phyloP scores from a whole-genome alignment of 1,284 basidiomycete species.

The Ustilago nuda region DNA sequence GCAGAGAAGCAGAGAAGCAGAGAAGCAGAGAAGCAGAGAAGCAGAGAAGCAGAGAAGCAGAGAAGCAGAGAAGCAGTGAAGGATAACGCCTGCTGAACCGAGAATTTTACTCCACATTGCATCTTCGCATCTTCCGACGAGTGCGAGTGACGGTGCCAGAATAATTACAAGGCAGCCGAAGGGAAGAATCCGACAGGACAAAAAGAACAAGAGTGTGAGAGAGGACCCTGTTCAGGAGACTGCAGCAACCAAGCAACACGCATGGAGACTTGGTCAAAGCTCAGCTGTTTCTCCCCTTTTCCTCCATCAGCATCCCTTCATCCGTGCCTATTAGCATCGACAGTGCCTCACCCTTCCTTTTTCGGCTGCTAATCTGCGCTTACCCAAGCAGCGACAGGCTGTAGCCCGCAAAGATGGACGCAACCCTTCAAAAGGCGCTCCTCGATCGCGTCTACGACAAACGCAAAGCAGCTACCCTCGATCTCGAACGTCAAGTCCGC shows the following conservation, averaged over 20 bases:
- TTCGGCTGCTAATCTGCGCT: background rate
- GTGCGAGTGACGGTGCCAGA: background rate
- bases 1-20: too few species aligned
- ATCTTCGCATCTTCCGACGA: background rate
- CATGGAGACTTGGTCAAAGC: background rate
- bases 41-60: too few species aligned
- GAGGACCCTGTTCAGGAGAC: background rate
- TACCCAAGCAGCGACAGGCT: background rate
- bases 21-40: background rate
- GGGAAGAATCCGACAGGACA: background rate
- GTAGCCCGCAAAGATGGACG: conserved; percentile 33
- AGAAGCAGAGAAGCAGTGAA: background rate
- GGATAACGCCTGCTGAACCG: background rate
- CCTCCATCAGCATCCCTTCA: background rate
- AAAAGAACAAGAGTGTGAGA: background rate
- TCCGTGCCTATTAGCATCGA: background rate
- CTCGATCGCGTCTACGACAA: conserved; percentile 79
- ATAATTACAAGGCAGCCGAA: background rate
- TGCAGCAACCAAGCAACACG: conserved; percentile 1
- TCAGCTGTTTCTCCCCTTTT: background rate
- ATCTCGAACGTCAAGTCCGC: conserved; percentile 94
- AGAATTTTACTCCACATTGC: conserved; percentile 10
- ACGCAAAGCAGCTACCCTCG: conserved; percentile 92
- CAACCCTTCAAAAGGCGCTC: conserved; percentile 66
- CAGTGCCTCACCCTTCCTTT: background rate